Conservation (phyloP, 345 rosid genomes). For the Clarkia xantiana region DNA sequence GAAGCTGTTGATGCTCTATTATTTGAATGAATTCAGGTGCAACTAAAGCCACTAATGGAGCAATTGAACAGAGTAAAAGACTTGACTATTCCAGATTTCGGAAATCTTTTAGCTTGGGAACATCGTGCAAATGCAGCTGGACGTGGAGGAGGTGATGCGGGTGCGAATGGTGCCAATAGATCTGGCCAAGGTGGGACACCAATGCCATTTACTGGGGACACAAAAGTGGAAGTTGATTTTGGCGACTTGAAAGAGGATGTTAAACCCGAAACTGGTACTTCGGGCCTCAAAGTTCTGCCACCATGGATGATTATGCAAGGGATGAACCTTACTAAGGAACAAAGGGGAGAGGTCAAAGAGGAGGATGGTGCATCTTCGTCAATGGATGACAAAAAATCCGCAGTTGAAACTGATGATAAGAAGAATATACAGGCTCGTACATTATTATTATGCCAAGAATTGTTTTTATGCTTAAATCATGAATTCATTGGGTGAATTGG, state of each 20-base stretch:
- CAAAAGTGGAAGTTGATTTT: constrained; percentile 87
- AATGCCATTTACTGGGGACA: constrained; percentile 82
- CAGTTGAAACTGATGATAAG: constrained; percentile 30
- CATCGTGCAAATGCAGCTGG: constrained; percentile 64
- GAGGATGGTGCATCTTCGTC: constrained; percentile 45
- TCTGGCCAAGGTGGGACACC: constrained; percentile 59
- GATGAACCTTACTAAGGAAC: constrained; percentile 83
- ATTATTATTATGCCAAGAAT: not conserved
- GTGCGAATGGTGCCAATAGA: constrained; percentile 59
- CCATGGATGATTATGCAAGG: constrained; percentile 97
- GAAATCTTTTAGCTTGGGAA: constrained; percentile 74
- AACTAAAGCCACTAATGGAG: constrained; percentile 56
- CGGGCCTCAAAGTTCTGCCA: constrained; percentile 54
- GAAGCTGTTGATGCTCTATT: not conserved
- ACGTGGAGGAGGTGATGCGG: constrained; percentile 44
- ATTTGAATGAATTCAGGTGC: constrained; percentile 39
- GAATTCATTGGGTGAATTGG: not conserved
- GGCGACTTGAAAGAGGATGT: constrained; percentile 55
- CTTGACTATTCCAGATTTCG: constrained; percentile 63
- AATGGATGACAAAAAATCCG: constrained; percentile 67
- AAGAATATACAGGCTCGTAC: constrained; percentile 36
- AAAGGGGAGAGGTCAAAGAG: constrained; percentile 67
- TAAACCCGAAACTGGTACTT: constrained; percentile 40
- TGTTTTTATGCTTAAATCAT: not conserved
- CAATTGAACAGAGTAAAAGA: constrained; percentile 77